Conservation (phyloP, 2,329 filamentous ascomycete genomes). For the Cercospora sp. region DNA sequence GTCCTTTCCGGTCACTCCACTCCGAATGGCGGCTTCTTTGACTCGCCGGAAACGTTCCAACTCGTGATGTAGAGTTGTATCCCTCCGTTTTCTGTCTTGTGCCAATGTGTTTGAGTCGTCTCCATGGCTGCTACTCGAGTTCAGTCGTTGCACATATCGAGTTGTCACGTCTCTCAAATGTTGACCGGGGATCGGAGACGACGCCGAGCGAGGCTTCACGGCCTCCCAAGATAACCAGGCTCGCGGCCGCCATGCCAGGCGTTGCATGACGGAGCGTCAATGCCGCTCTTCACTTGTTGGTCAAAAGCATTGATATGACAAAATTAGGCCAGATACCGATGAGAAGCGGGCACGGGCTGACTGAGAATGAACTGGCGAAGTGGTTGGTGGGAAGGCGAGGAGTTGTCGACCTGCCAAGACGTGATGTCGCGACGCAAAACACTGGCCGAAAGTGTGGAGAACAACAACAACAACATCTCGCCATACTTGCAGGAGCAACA, state of each 20-base stretch:
- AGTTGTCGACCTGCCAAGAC: not conserved
- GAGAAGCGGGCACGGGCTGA: not conserved
- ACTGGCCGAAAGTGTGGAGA: not conserved
- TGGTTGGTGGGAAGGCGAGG: not conserved
- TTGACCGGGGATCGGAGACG: not conserved
- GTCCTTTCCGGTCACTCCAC: rapidly evolving
- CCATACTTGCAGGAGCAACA: not conserved
- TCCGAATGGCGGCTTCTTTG: not conserved
- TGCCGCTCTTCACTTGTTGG: not conserved
- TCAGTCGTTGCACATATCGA: not conserved
- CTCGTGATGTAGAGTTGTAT: not conserved
- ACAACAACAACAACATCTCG: not conserved
- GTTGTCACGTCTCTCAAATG: not conserved
- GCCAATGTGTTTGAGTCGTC: not conserved
- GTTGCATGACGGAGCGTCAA: not conserved
- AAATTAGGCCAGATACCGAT: not conserved
- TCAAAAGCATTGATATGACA: not conserved
- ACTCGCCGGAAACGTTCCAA: not conserved
- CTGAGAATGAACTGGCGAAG: not conserved
- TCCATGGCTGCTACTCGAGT: not conserved
- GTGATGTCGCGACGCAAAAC: not conserved
- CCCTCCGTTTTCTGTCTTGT: not conserved
- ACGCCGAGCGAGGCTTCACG: not conserved
- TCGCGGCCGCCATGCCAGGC: too few species aligned
- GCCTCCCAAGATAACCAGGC: not conserved